Conservation (phyloP, 306 rosid species). For the Fragaria nilgerrensis region DNA sequence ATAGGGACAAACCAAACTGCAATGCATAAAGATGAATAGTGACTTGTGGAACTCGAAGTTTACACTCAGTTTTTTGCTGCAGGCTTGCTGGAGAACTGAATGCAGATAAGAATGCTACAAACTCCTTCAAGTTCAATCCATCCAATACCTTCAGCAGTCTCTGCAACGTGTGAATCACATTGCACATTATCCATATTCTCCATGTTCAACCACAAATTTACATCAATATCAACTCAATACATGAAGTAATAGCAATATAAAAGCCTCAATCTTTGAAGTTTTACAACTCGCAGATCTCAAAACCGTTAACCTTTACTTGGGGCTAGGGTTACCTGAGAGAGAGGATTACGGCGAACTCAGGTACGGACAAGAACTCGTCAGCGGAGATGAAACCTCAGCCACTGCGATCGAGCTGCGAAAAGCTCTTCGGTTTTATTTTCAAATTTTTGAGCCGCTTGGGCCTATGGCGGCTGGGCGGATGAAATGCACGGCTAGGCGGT, state of each 20-base stretch:
- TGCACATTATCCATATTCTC: too few relatives aligned
- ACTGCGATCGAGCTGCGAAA: too few relatives aligned
- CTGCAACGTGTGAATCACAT: not conserved
- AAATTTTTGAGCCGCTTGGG: too few relatives aligned
- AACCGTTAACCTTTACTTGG: not conserved
- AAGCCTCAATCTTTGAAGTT: not conserved
- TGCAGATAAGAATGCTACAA: constrained; percentile 69
- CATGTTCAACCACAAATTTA: too few relatives aligned
- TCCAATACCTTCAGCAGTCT: constrained; percentile 54
- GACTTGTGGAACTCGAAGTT: not conserved
- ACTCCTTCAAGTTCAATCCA: constrained; percentile 71
- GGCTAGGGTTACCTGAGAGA: constrained; percentile 50
- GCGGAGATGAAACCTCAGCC: constrained; percentile 57
- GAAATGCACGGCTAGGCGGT: too few relatives aligned
- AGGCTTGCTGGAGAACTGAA: constrained; percentile 70
- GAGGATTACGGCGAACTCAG: constrained; percentile 86
- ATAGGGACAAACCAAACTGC: not conserved
- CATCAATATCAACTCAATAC: not conserved
- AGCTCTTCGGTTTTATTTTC: too few relatives aligned
- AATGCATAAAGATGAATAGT: constrained; percentile 18
- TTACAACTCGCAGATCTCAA: not conserved
- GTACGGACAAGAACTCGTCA: constrained; percentile 72
- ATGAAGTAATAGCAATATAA: not conserved
- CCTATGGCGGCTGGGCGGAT: too few relatives aligned
- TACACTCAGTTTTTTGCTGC: constrained; percentile 56